A percentile compares a stretch with the other conserved stretches of the same genome.
Conservation (phyloP, 805 yeast genomes). For the Maudiozyma pseudohumilis region DNA sequence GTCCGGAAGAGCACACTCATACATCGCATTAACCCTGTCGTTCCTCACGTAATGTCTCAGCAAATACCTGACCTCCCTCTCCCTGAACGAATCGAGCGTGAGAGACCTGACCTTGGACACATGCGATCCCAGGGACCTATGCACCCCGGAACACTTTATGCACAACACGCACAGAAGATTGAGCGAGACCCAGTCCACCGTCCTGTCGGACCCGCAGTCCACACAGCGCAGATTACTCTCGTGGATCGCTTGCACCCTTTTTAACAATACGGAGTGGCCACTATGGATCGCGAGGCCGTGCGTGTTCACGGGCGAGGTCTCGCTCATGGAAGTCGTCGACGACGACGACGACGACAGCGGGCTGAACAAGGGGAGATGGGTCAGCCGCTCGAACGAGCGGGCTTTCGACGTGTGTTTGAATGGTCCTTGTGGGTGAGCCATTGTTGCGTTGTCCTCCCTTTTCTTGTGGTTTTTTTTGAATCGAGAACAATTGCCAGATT, state of each 20-base stretch:
- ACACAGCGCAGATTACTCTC: conserved; percentile 59
- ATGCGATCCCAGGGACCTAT: conserved; percentile 76
- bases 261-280: conserved; percentile 2
- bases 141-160: conserved; percentile 81
- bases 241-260: conserved; percentile 28
- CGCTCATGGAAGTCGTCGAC: background rate
- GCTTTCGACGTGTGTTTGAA: background rate
- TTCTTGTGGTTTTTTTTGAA: no score
- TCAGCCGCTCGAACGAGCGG: background rate
- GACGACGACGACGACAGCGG: background rate
- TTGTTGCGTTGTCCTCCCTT: no score
- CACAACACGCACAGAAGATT: conserved; percentile 66
- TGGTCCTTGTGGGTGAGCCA: no score
- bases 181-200: conserved; percentile 81
- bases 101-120: conserved; percentile 70
- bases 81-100: conserved; percentile 57
- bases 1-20: conserved; percentile 37
- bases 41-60: conserved; percentile 49
- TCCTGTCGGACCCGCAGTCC: conserved; percentile 57
- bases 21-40: conserved; percentile 42
- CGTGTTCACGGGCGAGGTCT: background rate
- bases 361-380: background rate
- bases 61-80: conserved; percentile 46
- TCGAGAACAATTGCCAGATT: no score
- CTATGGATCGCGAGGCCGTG: background rate